A percentile compares a stretch with the other conserved stretches of the same genome.
Conservation (phyloP, 768 basidiomycete species). For the Boletus insuetus region DNA sequence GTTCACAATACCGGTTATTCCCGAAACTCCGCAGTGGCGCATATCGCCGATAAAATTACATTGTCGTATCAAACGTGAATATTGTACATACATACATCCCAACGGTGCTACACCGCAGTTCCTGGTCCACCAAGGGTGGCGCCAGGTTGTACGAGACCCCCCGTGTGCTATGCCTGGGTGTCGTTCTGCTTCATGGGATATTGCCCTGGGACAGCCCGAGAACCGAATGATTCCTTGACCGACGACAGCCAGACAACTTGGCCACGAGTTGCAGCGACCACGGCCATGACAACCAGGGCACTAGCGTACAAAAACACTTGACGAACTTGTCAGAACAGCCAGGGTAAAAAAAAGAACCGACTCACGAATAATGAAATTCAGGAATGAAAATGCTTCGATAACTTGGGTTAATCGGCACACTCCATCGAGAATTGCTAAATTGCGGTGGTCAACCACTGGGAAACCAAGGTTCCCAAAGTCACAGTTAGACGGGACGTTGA, state of each 20-base stretch:
- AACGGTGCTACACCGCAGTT: too few species aligned
- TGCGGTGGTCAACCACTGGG: neutral
- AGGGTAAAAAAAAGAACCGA: neutral
- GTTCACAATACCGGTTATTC: slow-evolving; percentile 20
- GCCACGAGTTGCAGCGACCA: slow-evolving; percentile 29
- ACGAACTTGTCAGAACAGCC: neutral
- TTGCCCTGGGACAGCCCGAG: slow-evolving; percentile 6
- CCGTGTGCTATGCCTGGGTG: neutral
- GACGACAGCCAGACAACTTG: slow-evolving; percentile 31
- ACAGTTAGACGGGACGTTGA: neutral
- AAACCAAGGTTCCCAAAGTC: too few species aligned
- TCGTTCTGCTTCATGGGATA: slow-evolving; percentile 18
- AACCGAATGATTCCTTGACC: slow-evolving; percentile 30
- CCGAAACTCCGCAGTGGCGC: slow-evolving; percentile 33
- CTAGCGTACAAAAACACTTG: slow-evolving; percentile 34
- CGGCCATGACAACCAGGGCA: slow-evolving; percentile 23
- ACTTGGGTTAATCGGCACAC: slow-evolving; percentile 32
- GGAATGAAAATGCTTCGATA: slow-evolving; percentile 35
- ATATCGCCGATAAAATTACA: neutral
- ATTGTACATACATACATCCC: too few species aligned
- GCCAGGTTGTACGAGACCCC: too few species aligned
- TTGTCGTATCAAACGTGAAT: too few species aligned
- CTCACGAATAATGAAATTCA: slow-evolving; percentile 36
- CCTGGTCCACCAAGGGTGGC: too few species aligned
- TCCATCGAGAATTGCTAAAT: slow-evolving; percentile 7